A percentile compares a stretch with the other conserved stretches of the same genome.
phyloP scores from a whole-genome alignment of 768 basidiomycete genomes.

The Termitomyces eurrhizus region DNA sequence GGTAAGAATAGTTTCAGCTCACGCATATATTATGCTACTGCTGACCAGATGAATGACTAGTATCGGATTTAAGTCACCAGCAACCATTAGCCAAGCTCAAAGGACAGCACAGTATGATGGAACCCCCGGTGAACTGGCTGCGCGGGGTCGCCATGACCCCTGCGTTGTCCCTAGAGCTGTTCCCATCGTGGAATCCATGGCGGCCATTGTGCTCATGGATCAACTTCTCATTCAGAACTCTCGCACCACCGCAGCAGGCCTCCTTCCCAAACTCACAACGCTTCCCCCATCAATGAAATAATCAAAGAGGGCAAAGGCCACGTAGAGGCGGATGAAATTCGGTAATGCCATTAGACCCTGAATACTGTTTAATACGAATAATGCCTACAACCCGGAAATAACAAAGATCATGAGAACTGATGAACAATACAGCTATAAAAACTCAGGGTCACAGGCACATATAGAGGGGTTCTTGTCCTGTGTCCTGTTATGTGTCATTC shows the following conservation, averaged over 20 bases:
- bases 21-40: slow-evolving; percentile 6
- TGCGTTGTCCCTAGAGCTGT: slow-evolving; percentile 97
- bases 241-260: slow-evolving; percentile 63
- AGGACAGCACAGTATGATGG: slow-evolving; percentile 92
- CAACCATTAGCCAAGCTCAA: slow-evolving; percentile 93
- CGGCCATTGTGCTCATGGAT: slow-evolving; percentile 93
- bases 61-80: slow-evolving; percentile 96
- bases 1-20: slow-evolving; percentile 41
- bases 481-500: slow-evolving; percentile 23
- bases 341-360: background rate
- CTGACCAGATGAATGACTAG: slow-evolving; percentile 32
- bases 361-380: background rate
- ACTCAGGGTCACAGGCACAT: background rate
- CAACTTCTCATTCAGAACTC: slow-evolving; percentile 87
- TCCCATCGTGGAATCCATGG: slow-evolving; percentile 98
- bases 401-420: background rate
- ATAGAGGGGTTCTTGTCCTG: background rate
- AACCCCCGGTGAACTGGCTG: slow-evolving; percentile 80
- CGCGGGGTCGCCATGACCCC: slow-evolving; percentile 93
- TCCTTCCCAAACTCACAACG: slow-evolving; percentile 85
- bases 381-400: slow-evolving; percentile 3
- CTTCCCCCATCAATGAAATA: slow-evolving; percentile 91
- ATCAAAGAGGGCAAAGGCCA: slow-evolving; percentile 30
- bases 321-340: background rate
- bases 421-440: background rate